Percentiles rank a stretch among this genome's conserved stretches.
Conservation (phyloP, 352 stramenopile species). For the Saprolegnia diclina region DNA sequence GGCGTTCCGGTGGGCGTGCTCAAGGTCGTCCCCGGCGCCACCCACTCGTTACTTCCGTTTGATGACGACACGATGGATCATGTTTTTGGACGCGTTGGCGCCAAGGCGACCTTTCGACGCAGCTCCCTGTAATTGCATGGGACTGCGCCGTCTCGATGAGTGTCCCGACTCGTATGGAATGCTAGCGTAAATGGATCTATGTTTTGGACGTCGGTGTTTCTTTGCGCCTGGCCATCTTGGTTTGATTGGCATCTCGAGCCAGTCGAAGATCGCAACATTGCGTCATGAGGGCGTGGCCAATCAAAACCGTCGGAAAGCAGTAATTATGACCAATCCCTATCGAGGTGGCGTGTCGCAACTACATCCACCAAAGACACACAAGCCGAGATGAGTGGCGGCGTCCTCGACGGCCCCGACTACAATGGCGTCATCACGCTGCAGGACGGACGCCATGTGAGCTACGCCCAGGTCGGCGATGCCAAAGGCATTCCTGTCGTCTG, state of each 20-base stretch:
- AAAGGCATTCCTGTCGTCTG: conserved; percentile 18
- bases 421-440: conserved; percentile 13
- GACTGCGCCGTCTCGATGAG: too few species aligned
- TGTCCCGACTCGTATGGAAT: too few species aligned
- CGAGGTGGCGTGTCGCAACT: background rate
- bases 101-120: background rate
- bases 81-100: background rate
- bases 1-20: background rate
- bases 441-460: conserved; percentile 20
- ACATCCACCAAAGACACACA: background rate
- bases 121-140: background rate
- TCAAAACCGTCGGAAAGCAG: background rate
- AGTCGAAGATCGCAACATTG: background rate
- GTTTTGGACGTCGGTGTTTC: too few species aligned
- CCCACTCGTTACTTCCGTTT: conserved; percentile 7
- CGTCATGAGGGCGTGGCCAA: background rate
- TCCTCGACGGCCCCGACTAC: conserved; percentile 18
- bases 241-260: background rate
- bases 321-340: conserved; percentile 7
- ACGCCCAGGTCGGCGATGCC: conserved; percentile 23
- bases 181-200: too few species aligned
- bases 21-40: background rate
- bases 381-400: background rate
- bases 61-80: conserved; percentile 13
- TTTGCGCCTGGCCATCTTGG: background rate